These are phyloP conservation scores for Malassezia sympodialis DNA, from an alignment of 1,284 basidiomycete genomes.

Conservation along the genomic window DNA sequence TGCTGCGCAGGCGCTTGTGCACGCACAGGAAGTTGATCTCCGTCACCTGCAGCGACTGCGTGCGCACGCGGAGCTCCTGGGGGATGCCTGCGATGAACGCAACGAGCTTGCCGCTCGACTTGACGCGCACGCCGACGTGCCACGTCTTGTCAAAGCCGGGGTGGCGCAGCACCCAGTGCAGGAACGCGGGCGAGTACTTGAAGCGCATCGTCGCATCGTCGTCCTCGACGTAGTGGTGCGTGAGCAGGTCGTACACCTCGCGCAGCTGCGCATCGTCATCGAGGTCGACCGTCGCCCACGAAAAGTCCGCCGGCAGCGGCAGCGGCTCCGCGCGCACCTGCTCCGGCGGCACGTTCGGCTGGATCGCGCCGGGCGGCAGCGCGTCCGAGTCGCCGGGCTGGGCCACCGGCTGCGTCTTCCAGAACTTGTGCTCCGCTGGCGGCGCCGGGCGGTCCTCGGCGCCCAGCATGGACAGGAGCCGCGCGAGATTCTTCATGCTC, in stretches of 20 bases:
- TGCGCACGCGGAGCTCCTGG: conserved; percentile 40
- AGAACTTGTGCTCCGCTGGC: conserved; percentile 41
- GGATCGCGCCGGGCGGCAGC: conserved; percentile 69
- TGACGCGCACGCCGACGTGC: conserved; percentile 95
- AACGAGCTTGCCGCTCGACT: conserved; percentile 66
- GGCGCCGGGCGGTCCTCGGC: neutral
- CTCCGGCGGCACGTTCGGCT: conserved; percentile 64
- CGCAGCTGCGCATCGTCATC: conserved; percentile 64
- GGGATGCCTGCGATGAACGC: conserved; percentile 97
- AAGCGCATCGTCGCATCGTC: conserved; percentile 90
- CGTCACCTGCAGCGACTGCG: conserved; percentile 46
- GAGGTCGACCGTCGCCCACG: conserved; percentile 79
- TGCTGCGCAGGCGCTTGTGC: conserved; percentile 93
- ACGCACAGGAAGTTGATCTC: conserved; percentile 98
- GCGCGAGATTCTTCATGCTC: conserved; percentile 14
- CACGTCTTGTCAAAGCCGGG: conserved; percentile 87
- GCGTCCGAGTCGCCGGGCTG: conserved; percentile 55
- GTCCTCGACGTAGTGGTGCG: conserved; percentile 92
- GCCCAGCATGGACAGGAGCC: conserved; percentile 14
- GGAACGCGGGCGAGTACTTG: conserved; percentile 87
- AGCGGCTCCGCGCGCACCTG: conserved; percentile 79
- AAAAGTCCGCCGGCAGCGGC: conserved; percentile 80
- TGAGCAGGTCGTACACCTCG: conserved; percentile 85
- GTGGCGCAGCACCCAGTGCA: conserved; percentile 87
- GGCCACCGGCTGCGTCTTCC: conserved; percentile 62